Percentiles rank a stretch among this genome's conserved stretches.
Evolutionary conservation across 1,284 basidiomycete species (phyloP).

Genomic region (Sphaerobolus stellatus): DNA sequence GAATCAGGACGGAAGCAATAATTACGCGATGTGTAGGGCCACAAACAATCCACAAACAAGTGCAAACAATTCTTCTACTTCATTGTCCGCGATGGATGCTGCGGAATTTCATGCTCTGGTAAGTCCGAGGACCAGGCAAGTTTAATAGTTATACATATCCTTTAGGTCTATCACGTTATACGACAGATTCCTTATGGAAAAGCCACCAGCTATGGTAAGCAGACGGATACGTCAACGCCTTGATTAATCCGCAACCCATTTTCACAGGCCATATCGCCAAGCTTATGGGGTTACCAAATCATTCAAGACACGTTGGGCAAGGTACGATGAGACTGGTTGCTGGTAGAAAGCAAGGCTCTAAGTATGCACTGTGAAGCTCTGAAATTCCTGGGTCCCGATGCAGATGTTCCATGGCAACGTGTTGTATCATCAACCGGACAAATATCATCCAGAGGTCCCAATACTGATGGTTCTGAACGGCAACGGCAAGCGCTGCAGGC

Average conservation of each 20-base stretch:
- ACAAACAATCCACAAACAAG: no score
- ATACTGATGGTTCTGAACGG: constrained; percentile 61
- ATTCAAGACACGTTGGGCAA: constrained; percentile 85
- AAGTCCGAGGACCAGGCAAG: neutral
- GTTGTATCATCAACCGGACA: constrained; percentile 64
- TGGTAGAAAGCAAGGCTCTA: neutral
- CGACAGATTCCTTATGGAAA: constrained; percentile 60
- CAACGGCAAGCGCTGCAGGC: constrained; percentile 66
- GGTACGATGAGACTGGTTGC: constrained; percentile 43
- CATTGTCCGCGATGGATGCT: constrained; percentile 43
- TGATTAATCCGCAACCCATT: neutral
- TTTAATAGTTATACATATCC: neutral
- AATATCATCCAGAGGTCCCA: constrained; percentile 81
- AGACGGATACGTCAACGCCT: neutral
- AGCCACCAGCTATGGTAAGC: constrained; percentile 69
- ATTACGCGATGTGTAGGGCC: no score
- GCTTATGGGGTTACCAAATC: constrained; percentile 76
- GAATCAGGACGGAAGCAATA: no score
- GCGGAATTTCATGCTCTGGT: constrained; percentile 60
- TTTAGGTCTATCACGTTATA: constrained; percentile 66
- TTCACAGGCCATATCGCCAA: constrained; percentile 76
- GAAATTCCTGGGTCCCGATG: constrained; percentile 61
- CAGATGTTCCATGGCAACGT: constrained; percentile 72
- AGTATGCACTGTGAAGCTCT: constrained; percentile 46
- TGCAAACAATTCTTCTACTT: no score